Evolutionary conservation across 129 eudicot genomes (phyloP), one percentile per base, ranked within the genome.

Genomic region (Pittosporum tobira): DNA sequence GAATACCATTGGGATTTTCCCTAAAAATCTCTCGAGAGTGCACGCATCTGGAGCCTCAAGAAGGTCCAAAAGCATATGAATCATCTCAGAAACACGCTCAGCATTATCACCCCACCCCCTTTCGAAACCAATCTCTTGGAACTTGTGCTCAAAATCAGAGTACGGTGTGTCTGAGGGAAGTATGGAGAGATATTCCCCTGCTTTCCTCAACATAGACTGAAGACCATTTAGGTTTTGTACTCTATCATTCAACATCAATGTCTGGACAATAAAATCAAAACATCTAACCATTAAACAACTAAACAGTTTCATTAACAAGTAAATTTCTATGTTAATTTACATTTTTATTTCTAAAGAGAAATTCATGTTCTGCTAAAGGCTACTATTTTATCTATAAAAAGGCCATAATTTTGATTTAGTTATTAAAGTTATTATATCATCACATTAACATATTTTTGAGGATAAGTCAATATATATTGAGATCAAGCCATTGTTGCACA

Each of bases 81-180:
- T 79, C 96, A 87, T 93, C 48, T 87, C 91, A 40, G 75, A 65
- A 16, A 87, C 99, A 19, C 88, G 63, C 55, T 75, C 84, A 7
- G 91, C 99, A 5, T 63, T 84, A 44, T 81, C 80, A 18, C 99
- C 99, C 99, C 99, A 93, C 19, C 99, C 99, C 70, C 94, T 79
- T 73, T 93, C 99, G 45, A 93, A 53, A 6, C 99, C 99, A 10
- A 93, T 81, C 72, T 84, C 96, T 50, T 87, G 94, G 61, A 93
- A 84, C 68, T 79, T 84, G 59, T 80, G 85, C 30, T 77, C 94
- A 25, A 87, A 87, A 18, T 87, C 84, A n/a, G 80, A 76, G 67
- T 78, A 87, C 0, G 83, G 80, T 3, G 99, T 93, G 0, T 73
- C 70, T 0, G 77, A 65, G 48, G 81, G 76, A 30, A 93, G 88